These are phyloP conservation scores for Panicum virgatum DNA, from an alignment of 202 grass and related monocot species.

Conservation along the genomic window DNA sequence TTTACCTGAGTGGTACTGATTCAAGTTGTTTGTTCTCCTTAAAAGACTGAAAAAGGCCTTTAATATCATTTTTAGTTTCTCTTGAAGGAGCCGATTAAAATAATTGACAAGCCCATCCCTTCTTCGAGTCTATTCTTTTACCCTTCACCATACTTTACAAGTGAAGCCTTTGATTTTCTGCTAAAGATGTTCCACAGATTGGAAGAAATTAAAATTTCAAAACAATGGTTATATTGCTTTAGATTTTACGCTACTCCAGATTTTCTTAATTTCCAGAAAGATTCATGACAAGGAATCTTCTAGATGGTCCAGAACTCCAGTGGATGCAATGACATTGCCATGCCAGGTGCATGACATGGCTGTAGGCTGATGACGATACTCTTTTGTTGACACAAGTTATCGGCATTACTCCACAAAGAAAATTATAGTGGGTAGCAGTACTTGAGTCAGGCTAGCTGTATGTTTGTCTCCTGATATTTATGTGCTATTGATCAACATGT, in stretches of 20 bases:
- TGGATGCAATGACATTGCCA: neutral
- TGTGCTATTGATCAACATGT: conserved; percentile 14
- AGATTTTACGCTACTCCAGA: neutral
- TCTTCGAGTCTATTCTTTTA: neutral
- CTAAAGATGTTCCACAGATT: neutral
- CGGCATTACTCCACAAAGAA: neutral
- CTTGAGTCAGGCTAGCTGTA: neutral
- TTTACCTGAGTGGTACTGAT: neutral
- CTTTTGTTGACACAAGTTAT: neutral
- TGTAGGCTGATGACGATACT: neutral
- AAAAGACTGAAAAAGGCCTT: neutral
- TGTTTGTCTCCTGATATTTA: neutral
- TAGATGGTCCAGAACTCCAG: neutral
- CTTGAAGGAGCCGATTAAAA: neutral
- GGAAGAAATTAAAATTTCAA: neutral
- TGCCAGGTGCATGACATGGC: conserved; percentile 4
- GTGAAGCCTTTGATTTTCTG: neutral
- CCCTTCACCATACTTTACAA: neutral
- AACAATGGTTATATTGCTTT: neutral
- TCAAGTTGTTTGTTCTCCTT: too few species aligned
- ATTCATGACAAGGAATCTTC: neutral
- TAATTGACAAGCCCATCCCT: neutral
- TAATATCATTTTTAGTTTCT: neutral
- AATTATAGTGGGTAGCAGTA: neutral
- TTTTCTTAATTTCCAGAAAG: neutral